These are phyloP conservation scores for Aspergillus cristatus DNA, from an alignment of 495 filamentous ascomycete species.

Conservation along the genomic window DNA sequence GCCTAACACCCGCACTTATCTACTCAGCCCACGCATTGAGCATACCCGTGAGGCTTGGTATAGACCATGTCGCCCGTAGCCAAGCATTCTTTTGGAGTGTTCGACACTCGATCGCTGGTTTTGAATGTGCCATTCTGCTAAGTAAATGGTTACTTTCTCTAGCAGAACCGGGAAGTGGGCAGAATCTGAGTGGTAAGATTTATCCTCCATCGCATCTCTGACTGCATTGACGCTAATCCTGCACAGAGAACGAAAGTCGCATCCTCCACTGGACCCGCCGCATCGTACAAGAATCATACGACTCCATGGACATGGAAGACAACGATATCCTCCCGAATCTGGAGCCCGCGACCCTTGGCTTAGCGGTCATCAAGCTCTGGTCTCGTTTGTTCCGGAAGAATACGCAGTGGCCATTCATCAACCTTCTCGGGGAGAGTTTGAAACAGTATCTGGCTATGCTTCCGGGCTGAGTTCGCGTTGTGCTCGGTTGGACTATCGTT, in stretches of 20 bases:
- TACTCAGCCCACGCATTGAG: slow-evolving; percentile 32
- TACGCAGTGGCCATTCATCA: slow-evolving; percentile 35
- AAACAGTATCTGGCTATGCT: slow-evolving; percentile 26
- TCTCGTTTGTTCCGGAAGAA: slow-evolving; percentile 29
- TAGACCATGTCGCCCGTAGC: slow-evolving; percentile 36
- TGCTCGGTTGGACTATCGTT: background rate
- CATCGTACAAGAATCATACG: slow-evolving; percentile 30
- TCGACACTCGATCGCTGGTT: slow-evolving; percentile 36
- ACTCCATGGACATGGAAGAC: slow-evolving; percentile 26
- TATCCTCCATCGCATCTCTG: too few relatives aligned
- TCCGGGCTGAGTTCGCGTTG: background rate
- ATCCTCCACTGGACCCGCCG: slow-evolving; percentile 31
- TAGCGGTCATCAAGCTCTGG: slow-evolving; percentile 29
- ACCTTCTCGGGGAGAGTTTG: slow-evolving; percentile 28
- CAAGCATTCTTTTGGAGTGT: slow-evolving; percentile 43
- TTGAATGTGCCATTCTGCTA: slow-evolving; percentile 40
- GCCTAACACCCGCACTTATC: slow-evolving; percentile 29
- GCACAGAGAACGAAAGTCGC: slow-evolving; percentile 32
- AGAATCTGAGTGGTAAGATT: slow-evolving; percentile 23
- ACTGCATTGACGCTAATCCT: too few relatives aligned
- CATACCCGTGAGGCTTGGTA: slow-evolving; percentile 29
- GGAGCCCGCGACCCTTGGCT: slow-evolving; percentile 20
- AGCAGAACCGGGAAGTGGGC: slow-evolving; percentile 21
- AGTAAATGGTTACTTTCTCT: slow-evolving; percentile 40
- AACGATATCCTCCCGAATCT: slow-evolving; percentile 16